phyloP scores from a whole-genome alignment of 2,329 filamentous ascomycete genomes.

The Fusarium avenaceum region DNA sequence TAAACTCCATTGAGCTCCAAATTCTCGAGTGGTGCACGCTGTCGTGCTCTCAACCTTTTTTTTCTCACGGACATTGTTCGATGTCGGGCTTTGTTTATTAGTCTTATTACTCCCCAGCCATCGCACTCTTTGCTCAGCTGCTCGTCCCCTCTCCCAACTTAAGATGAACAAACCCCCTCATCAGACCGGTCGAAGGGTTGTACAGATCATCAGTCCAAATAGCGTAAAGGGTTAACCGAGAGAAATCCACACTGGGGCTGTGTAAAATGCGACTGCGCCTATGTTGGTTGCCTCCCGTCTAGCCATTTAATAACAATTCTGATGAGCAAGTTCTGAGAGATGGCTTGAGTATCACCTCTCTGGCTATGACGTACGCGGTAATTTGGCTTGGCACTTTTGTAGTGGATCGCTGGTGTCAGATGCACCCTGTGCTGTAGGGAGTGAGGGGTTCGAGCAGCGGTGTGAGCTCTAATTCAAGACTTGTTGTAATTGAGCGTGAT shows the following conservation, averaged over 20 bases:
- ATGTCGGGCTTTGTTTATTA: too few relatives aligned
- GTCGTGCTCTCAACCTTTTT: too few relatives aligned
- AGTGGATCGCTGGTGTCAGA: not conserved
- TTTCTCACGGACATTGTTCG: too few relatives aligned
- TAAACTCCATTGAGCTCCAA: too few relatives aligned
- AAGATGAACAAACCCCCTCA: too few relatives aligned
- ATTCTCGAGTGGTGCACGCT: too few relatives aligned
- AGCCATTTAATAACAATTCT: not conserved
- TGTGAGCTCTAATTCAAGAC: not conserved
- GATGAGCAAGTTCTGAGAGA: too few relatives aligned
- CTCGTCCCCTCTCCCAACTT: not conserved
- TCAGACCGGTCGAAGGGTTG: not conserved
- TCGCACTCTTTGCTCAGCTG: not conserved
- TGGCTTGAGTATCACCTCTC: too few relatives aligned
- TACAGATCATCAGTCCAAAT: not conserved
- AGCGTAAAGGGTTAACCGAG: not conserved
- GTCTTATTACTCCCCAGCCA: too few relatives aligned
- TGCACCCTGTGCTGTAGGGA: not conserved
- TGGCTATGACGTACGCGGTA: conserved; percentile 18
- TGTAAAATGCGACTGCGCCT: conserved; percentile 16
- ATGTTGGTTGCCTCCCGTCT: not conserved
- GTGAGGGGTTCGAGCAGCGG: not conserved
- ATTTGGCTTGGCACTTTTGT: not conserved
- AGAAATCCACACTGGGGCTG: conserved; percentile 3
- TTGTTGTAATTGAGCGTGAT: too few relatives aligned